Conservation (phyloP, 495 filamentous ascomycete genomes). For the Penicillium bovifimosum region DNA sequence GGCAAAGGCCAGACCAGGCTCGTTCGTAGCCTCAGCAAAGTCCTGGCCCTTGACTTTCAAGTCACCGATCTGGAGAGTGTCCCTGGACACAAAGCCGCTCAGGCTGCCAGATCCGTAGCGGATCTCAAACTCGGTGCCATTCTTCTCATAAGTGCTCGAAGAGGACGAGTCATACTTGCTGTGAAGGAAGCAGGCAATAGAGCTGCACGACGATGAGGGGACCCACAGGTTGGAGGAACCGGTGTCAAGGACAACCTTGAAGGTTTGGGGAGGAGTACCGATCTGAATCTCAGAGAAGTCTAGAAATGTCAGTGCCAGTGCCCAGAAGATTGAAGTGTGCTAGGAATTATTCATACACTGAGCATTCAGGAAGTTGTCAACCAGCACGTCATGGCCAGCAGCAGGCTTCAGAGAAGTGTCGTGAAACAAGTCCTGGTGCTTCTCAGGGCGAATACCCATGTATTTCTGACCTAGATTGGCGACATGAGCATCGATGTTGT, state of each 20-base stretch:
- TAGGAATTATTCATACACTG: conserved; percentile 65
- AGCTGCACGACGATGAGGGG: conserved; percentile 81
- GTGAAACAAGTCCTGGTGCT: conserved; percentile 69
- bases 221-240: conserved; percentile 99
- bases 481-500: conserved; percentile 76
- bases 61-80: conserved; percentile 82
- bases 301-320: conserved; percentile 34
- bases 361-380: conserved; percentile 97
- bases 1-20: conserved; percentile 95
- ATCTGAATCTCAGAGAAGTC: conserved; percentile 96
- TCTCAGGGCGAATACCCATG: conserved; percentile 74
- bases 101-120: conserved; percentile 92
- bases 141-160: conserved; percentile 90
- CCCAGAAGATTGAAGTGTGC: not conserved
- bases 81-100: conserved; percentile 89
- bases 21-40: conserved; percentile 91
- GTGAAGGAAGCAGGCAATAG: conserved; percentile 98
- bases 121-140: conserved; percentile 89
- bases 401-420: conserved; percentile 62
- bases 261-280: conserved; percentile 85
- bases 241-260: conserved; percentile 98
- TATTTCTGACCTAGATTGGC: conserved; percentile 74
- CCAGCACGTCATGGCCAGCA: conserved; percentile 73
- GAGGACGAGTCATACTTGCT: conserved; percentile 87
- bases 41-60: conserved; percentile 78